phyloP scores from a whole-genome alignment of 83 land plant species.

The Diphasiastrum complanatum region DNA sequence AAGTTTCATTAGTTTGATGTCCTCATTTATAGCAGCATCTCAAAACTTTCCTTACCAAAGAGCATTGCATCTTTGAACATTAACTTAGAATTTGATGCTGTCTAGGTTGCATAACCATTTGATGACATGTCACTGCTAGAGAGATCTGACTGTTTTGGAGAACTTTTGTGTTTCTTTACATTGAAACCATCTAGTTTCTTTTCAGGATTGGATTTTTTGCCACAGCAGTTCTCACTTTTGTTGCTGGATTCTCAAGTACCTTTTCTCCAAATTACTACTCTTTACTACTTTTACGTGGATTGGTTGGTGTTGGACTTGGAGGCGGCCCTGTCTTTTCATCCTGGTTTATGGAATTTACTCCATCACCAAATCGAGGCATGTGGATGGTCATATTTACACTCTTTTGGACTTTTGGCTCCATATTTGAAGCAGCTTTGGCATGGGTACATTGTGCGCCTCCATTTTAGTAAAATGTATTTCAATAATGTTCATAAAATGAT shows the following conservation, averaged over 20 bases:
- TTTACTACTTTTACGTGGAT: constrained; percentile 48
- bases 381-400: constrained; percentile 80
- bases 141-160: no score
- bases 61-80: no score
- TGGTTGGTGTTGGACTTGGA: constrained; percentile 80
- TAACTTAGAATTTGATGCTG: no score
- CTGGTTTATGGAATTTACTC: constrained; percentile 90
- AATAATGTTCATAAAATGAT: no score
- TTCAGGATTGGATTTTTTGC: constrained; percentile 76
- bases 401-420: constrained; percentile 86
- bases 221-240: constrained; percentile 65
- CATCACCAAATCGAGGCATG: constrained; percentile 65
- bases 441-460: constrained; percentile 48
- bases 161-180: no score
- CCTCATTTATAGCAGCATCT: no score
- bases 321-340: constrained; percentile 80
- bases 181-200: background rate
- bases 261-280: constrained; percentile 58
- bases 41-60: no score
- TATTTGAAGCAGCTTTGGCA: constrained; percentile 73
- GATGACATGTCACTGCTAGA: no score
- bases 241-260: constrained; percentile 68
- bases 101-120: no score
- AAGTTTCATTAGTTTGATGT: no score
- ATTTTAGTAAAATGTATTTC: background rate